Evolutionary conservation across 768 basidiomycete genomes (phyloP), one percentile per base, ranked within the genome.

Genomic region (Termitomyces sp.): DNA sequence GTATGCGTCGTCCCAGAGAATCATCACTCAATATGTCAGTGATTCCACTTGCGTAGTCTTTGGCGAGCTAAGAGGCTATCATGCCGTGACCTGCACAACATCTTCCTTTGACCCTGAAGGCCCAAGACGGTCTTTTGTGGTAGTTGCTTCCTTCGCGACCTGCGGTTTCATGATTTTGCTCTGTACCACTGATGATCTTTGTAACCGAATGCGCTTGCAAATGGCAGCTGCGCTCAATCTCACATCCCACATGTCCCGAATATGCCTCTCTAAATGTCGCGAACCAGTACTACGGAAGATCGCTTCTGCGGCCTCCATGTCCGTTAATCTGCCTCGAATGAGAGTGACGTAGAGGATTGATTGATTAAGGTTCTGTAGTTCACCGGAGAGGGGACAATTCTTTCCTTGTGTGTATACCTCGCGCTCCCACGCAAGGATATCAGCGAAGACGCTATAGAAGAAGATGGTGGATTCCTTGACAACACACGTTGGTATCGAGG

Each of bases 201-300:
- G 53, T 9, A 46, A 20, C 8, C 53, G 53, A 36, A 55, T 55
- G 9, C 44, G 44, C 16, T 55, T 55, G 43, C 53, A 55, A 36
- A 55, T 46, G 12, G 53, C 53, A 34, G 53, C 53, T 33, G 53
- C 53, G 32, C 22, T 27, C 43, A 55, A 36, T 16, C 53, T 44
- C 14, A 55, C 53, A 36, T 55, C 53, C 53, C 53, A 55, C 53
- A 55, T 55, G 18, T 55, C 43, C 18, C 53, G 27, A 5, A 55
- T 44, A 36, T 55, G 42, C 44, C 53, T 32, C 9, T 55, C 53
- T 3, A 34, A 22, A 16, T 34, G 30, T 30, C 44, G 42, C 14
- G 53, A 36, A 34, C 53, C 53, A 9, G 7, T 12, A 44, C 43
- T 42, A 8, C 33, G 42, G 14, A 55, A 45, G 9, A 55, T 55